Evolutionary conservation across 2,329 filamentous ascomycete genomes (phyloP), one percentile per base, ranked within the genome.

Genomic region (Cercospora zeae-maydis): DNA sequence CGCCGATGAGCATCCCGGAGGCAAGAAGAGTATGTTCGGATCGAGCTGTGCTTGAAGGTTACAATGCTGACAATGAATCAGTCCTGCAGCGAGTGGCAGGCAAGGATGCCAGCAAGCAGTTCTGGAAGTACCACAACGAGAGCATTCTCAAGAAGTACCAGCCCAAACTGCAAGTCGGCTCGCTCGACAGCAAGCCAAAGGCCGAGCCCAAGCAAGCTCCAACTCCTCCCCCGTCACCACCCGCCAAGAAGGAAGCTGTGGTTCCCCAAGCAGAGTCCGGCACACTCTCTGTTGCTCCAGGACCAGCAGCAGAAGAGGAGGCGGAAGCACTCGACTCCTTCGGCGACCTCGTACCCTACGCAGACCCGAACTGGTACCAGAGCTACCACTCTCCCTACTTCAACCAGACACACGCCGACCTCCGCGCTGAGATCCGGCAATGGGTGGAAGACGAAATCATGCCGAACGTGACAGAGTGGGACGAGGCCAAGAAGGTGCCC

Each of bases 391-490:
- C 93, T 1, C 92, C 93, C 30, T 98, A 97, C 84, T 96, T 89
- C 84, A 97, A 97, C 80, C 89, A 96, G 78, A 88, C 91, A 4
- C 95, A 99, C 78, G 93, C 87, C 61, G 92, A 92, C 57, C 88
- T 99, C 55, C 92, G 95, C 64, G 88, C 87, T 68, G 95, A 99
- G 82, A 83, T 97, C 64, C 90, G 95, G 73, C 85, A 92, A 81
- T 99, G 93, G 93, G 86, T 99, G 61, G 91, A 96, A 65, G 85
- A 83, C 61, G 91, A 92, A 71, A 88, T 98, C 75, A 92, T 96
- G 81, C 93, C 95, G 21, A 84, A 93, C 71, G 91, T 98, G 61
- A 90, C 87, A 42, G 95, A 99, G 77, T 99, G 95, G 95, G 95
- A 99, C 71, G 95, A 98, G 83, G 91, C 88, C 71, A 96, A 92